These are phyloP conservation scores for Dactylellina drechsleri DNA, from an alignment of 2,329 filamentous ascomycete genomes.

Conservation along the genomic window DNA sequence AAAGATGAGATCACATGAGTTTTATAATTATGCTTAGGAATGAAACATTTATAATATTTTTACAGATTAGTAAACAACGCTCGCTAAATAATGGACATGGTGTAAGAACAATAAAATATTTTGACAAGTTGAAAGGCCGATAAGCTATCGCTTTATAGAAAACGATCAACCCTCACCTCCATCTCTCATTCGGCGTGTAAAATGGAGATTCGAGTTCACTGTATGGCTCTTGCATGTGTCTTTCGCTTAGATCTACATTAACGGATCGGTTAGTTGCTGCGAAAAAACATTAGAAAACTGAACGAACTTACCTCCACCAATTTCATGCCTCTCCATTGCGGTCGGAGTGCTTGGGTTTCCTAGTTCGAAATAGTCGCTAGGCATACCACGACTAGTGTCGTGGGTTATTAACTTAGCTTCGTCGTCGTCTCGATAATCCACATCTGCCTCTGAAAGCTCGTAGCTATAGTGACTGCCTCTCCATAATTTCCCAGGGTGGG, in stretches of 20 bases:
- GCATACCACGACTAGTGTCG: conserved; percentile 9
- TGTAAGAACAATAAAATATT: too few relatives aligned
- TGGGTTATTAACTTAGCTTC: conserved; percentile 33
- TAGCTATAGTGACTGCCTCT: conserved; percentile 39
- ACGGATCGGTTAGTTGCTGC: not conserved
- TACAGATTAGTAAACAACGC: not conserved
- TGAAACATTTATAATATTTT: not conserved
- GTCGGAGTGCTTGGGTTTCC: conserved; percentile 41
- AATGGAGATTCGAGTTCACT: conserved; percentile 3
- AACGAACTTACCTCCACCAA: conserved; percentile 20
- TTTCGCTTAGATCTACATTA: conserved; percentile 33
- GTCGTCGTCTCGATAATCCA: conserved; percentile 42
- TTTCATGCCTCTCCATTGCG: conserved; percentile 27
- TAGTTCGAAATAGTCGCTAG: conserved; percentile 42
- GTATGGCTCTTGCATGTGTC: not conserved
- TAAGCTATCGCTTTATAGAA: not conserved
- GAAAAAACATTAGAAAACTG: not conserved
- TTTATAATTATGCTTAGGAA: too few relatives aligned
- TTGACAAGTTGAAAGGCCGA: too few relatives aligned
- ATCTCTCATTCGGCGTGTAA: not conserved
- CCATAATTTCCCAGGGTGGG: conserved; percentile 49
- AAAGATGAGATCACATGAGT: too few relatives aligned
- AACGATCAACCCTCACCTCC: not conserved
- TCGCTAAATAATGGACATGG: conserved; percentile 2
- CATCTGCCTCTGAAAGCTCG: conserved; percentile 37